phyloP scores from a whole-genome alignment of 495 filamentous ascomycete species.

The Aspergillus biplanus region DNA sequence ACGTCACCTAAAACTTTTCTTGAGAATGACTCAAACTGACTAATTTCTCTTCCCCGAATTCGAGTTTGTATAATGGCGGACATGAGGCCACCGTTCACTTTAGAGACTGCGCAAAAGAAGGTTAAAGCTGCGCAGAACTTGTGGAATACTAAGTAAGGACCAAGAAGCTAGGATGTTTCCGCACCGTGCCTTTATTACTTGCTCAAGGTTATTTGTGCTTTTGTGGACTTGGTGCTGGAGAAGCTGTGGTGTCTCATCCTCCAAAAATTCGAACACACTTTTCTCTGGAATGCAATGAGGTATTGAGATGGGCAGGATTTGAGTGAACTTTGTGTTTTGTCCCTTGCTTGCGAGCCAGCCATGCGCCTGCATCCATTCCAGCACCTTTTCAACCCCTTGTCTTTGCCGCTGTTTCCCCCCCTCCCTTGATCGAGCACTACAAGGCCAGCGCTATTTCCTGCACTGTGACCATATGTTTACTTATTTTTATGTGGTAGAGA shows the following conservation, averaged over 20 bases:
- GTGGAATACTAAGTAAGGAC: constrained; percentile 77
- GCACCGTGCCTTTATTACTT: neutral
- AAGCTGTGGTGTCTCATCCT: neutral
- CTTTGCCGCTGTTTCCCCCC: neutral
- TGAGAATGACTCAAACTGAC: neutral
- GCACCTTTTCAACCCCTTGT: constrained; percentile 5
- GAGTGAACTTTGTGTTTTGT: constrained; percentile 18
- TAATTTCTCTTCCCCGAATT: too few species aligned
- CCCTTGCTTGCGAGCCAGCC: constrained; percentile 36
- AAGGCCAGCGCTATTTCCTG: neutral
- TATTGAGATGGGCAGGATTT: neutral
- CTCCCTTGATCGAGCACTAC: too few species aligned
- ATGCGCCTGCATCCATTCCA: neutral
- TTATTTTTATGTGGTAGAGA: constrained; percentile 44
- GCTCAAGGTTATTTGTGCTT: neutral
- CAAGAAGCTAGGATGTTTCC: constrained; percentile 3
- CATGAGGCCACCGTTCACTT: constrained; percentile 78
- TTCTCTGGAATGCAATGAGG: neutral
- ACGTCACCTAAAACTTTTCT: neutral
- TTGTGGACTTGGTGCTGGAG: neutral
- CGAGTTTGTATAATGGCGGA: constrained; percentile 46
- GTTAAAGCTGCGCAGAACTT: constrained; percentile 85
- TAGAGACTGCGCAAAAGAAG: constrained; percentile 71
- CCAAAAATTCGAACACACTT: neutral
- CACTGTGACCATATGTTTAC: neutral